Percentiles rank a stretch among this genome's conserved stretches.
phyloP scores from a whole-genome alignment of 2,329 filamentous ascomycete genomes.

The Trichophyton simii region DNA sequence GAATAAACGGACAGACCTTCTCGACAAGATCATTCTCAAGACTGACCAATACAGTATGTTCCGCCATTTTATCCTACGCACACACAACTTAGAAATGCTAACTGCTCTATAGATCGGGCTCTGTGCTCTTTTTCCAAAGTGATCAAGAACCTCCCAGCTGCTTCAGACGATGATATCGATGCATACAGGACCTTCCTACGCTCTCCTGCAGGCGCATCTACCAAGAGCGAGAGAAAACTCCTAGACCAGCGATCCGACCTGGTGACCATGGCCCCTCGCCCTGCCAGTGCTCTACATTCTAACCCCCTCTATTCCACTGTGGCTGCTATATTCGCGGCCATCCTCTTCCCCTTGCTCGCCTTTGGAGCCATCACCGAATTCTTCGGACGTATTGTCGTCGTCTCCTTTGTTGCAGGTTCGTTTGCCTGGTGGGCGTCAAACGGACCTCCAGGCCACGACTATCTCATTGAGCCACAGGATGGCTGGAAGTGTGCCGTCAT shows the following conservation, averaged over 20 bases:
- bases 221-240: slow-evolving; percentile 39
- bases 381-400: slow-evolving; percentile 45
- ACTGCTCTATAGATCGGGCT: slow-evolving; percentile 23
- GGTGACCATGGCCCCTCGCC: slow-evolving; percentile 19
- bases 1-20: slow-evolving; percentile 40
- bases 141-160: slow-evolving; percentile 33
- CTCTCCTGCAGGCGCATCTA: slow-evolving; percentile 37
- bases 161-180: slow-evolving; percentile 37
- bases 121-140: slow-evolving; percentile 38
- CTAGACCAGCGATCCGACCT: slow-evolving; percentile 39
- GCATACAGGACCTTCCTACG: slow-evolving; percentile 45
- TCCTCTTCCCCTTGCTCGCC: slow-evolving; percentile 46
- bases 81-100: slow-evolving; percentile 3
- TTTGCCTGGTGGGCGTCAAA: slow-evolving; percentile 31
- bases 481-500: slow-evolving; percentile 29
- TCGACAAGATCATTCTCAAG: slow-evolving; percentile 45
- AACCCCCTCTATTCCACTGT: slow-evolving; percentile 29
- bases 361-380: slow-evolving; percentile 48
- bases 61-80: neutral
- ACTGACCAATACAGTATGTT: slow-evolving; percentile 48
- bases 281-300: neutral
- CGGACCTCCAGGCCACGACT: slow-evolving; percentile 24
- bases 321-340: slow-evolving; percentile 37
- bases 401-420: slow-evolving; percentile 41
- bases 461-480: slow-evolving; percentile 27